phyloP scores from a whole-genome alignment of 164 flowering plant species.

The Amborella trichopoda region DNA sequence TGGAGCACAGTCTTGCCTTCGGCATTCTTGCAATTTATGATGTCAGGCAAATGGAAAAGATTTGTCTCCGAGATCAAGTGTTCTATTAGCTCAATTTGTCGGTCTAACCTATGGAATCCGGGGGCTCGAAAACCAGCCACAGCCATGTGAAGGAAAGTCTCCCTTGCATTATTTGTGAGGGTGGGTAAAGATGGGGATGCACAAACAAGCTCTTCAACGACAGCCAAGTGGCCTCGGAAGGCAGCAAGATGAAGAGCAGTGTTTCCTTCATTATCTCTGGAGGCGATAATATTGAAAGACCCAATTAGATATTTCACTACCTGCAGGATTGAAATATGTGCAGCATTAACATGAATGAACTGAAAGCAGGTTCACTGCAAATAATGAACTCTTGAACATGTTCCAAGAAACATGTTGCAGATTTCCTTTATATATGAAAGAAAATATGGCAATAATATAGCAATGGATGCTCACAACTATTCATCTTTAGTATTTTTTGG shows the following conservation, averaged over 20 bases:
- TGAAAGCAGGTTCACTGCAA: no score
- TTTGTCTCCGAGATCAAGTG: slow-evolving; percentile 32
- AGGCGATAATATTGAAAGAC: slow-evolving; percentile 37
- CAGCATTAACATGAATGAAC: no score
- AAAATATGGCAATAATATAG: no score
- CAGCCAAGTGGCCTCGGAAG: slow-evolving; percentile 56
- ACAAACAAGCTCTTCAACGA: slow-evolving; percentile 35
- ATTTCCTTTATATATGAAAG: no score
- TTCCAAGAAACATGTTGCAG: no score
- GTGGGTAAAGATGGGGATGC: slow-evolving; percentile 33
- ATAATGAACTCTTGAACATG: no score
- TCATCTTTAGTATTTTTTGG: no score
- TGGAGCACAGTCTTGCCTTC: slow-evolving; percentile 87
- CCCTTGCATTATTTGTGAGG: slow-evolving; percentile 47
- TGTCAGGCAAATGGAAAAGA: slow-evolving; percentile 22
- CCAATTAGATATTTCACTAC: slow-evolving; percentile 51
- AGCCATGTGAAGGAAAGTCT: slow-evolving; percentile 81
- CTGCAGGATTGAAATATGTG: slow-evolving; percentile 26
- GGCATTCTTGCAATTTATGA: slow-evolving; percentile 56
- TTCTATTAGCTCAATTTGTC: slow-evolving; percentile 63
- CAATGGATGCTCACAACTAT: no score
- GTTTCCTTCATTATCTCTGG: slow-evolving; percentile 66
- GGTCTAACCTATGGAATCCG: slow-evolving; percentile 67
- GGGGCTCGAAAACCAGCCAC: slow-evolving; percentile 73
- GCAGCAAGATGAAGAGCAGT: slow-evolving; percentile 75